Base-by-base conservation (phyloP, 2,329 filamentous ascomycete species). In the Paraconiothyrium brasiliense region DNA sequence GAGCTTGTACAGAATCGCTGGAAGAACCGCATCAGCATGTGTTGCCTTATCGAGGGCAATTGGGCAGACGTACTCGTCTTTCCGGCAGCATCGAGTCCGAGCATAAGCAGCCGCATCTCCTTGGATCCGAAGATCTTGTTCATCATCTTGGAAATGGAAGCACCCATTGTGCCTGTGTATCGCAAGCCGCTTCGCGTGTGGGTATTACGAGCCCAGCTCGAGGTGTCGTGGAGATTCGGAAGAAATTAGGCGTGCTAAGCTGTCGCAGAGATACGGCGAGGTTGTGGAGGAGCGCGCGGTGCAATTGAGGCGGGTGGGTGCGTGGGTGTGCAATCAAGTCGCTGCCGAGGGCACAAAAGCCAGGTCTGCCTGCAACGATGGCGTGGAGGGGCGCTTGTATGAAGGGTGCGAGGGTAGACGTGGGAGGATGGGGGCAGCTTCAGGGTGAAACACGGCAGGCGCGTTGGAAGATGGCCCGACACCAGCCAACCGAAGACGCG, bases 41-140 rank as follows among this genome's bases (percentile, higher is more conserved):
- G 37, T 22, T 3, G 24, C 41, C 30, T 46, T 37, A 50, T 22
- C 48, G 32, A 24, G 22, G 35, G 41, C n/a, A n/a, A 9, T 14
- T 30, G 27, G 14, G 47, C 32, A 51, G 57, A 76, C 82, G 62
- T 81, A 85, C 83, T 98, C 37, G 95, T 99, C 87, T 99, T 99
- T 82, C 95, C 95, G 59, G 95, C 95, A 65, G 95, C 95, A 81
- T 99, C 95, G 70, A 98, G 89, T 65, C 95, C 95, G 76, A 99
- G 85, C 95, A 99, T 99, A 78, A 98, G 85, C 78, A 99, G 87
- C 74, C 95, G 92, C 93, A 98, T 98, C 84, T 98, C 95, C 85
- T 97, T 97, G 59, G 93, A 96, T 84, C 94, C 94, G 84, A 97
- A 98, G 87, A 98, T 93, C 90, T 97, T 97, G 84, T 91, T 91